These are phyloP conservation scores for Blastobotrys mokoenaii DNA, from an alignment of 805 yeast species.

Conservation along the genomic window DNA sequence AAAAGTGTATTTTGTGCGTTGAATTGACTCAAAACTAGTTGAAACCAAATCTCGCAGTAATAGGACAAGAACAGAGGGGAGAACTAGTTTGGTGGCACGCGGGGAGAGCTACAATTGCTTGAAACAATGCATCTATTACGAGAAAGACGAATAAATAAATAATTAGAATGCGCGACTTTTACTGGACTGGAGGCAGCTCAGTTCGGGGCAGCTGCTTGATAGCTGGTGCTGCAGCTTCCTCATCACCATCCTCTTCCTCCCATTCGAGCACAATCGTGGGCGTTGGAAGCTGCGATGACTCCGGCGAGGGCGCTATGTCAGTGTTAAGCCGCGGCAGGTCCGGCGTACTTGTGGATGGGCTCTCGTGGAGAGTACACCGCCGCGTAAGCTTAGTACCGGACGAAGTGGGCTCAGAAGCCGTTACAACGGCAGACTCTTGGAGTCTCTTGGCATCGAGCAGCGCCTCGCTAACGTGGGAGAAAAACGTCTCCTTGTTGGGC, in stretches of 20 bases:
- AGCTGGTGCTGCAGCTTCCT: neutral
- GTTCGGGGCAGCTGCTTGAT: conserved; percentile 5
- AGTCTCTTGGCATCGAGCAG: conserved; percentile 1
- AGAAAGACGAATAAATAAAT: neutral
- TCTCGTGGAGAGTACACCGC: conserved; percentile 9
- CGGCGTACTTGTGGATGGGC: conserved; percentile 1
- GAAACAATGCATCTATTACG: too few species aligned
- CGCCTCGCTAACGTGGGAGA: conserved; percentile 1
- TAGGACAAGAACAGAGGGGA: too few species aligned
- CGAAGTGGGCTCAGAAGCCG: neutral
- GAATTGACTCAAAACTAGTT: too few species aligned
- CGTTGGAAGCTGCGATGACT: conserved; percentile 8
- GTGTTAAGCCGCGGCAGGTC: neutral
- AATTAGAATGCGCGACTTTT: neutral
- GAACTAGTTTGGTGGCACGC: too few species aligned
- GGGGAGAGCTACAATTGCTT: too few species aligned
- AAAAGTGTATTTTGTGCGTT: too few species aligned
- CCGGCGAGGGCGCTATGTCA: conserved; percentile 7
- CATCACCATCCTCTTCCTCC: conserved; percentile 14
- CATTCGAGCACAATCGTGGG: conserved; percentile 21
- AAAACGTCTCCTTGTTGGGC: conserved; percentile 16
- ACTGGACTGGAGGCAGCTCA: conserved; percentile 13
- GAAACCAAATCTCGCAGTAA: too few species aligned
- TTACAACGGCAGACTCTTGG: neutral
- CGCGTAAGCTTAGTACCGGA: conserved; percentile 3